Base-by-base conservation (phyloP, 1,284 basidiomycete genomes). In the Cryptococcus sp. region DNA sequence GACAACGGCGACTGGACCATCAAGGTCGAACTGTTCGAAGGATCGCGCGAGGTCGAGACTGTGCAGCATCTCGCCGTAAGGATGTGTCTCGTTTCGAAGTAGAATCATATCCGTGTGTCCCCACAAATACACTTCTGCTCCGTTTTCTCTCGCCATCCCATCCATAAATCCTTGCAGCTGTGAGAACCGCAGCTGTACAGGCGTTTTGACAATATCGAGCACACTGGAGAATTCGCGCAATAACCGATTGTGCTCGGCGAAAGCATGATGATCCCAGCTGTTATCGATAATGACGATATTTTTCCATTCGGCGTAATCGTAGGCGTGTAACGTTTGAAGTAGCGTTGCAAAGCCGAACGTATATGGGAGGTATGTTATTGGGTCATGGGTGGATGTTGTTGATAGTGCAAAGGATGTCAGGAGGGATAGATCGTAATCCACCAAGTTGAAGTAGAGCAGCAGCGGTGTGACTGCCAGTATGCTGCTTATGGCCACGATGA, bases 231-330 rank as follows among this genome's bases (percentile, higher is more conserved):
- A 45, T n/a, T 47, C 19, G 40, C 27, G 23, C 16, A 27, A 47
- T 13, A 45, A 30, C 20, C 20, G 41, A 15, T 20, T 39, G 15
- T 25, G 40, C 27, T 55, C 40, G 5, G 39, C 25, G 22, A 47
- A 50, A 6, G 58, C 58, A 47, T 55, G 53, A 35, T 51, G 47
- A 27, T 55, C 54, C 55, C 59, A 61, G 48, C 59, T 61, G 46
- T 61, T 61, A 42, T 61, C 59, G 4, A 61, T 47, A 3, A 61
- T 54, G 19, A 61, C 50, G 19, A 61, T 61, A 50, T 61, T 41
- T 19, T 22, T 46, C 59, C 59, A 61, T 4, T 17, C 46, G 6
- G 45, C 59, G 22, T 40, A 40, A 5, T 52, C 39, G 49, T 61
- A 61, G 22, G 50, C 59, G n/a, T 56, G 42, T 35, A 61, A 38